Percentiles rank a stretch among this genome's conserved stretches.
These are phyloP conservation scores for Trametes cingulata DNA, from an alignment of 768 basidiomycete species.

Conservation along the genomic window DNA sequence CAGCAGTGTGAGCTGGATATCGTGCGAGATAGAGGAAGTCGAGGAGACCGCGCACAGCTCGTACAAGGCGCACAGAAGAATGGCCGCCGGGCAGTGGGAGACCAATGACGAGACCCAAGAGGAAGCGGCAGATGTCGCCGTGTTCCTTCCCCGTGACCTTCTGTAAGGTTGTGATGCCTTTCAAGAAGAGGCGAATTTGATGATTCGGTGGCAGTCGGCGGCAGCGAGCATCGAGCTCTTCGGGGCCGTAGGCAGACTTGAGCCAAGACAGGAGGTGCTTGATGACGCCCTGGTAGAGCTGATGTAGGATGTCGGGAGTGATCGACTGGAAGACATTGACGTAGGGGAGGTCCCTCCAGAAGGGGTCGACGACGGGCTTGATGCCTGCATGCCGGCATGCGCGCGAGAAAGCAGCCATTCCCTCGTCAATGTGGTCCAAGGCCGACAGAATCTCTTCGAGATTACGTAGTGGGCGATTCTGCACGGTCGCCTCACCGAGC, in stretches of 20 bases:
- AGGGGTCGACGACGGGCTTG: neutral
- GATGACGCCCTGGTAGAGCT: slow-evolving; percentile 32
- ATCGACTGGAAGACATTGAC: slow-evolving; percentile 12
- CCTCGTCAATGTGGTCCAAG: neutral
- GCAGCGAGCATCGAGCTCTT: slow-evolving; percentile 38
- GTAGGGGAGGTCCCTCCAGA: slow-evolving; percentile 1
- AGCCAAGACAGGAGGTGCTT: neutral
- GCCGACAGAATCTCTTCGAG: neutral
- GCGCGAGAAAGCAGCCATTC: slow-evolving; percentile 22
- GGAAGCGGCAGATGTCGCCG: slow-evolving; percentile 27
- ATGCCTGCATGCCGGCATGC: slow-evolving; percentile 16
- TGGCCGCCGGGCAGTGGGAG: neutral
- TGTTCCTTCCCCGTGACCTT: slow-evolving; percentile 36
- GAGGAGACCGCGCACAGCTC: slow-evolving; percentile 25
- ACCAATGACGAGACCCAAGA: neutral
- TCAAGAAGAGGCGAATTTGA: slow-evolving; percentile 32
- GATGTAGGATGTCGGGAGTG: slow-evolving; percentile 17
- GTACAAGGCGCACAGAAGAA: slow-evolving; percentile 10
- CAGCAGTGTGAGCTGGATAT: slow-evolving; percentile 25
- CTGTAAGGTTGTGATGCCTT: slow-evolving; percentile 35
- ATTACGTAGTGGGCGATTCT: neutral
- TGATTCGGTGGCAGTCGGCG: slow-evolving; percentile 35
- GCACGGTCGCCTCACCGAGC: neutral
- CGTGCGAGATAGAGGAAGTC: slow-evolving; percentile 41
- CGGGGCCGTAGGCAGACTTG: slow-evolving; percentile 14